Conservation (phyloP, 495 filamentous ascomycete genomes). For the Mytilinidion resinicola region DNA sequence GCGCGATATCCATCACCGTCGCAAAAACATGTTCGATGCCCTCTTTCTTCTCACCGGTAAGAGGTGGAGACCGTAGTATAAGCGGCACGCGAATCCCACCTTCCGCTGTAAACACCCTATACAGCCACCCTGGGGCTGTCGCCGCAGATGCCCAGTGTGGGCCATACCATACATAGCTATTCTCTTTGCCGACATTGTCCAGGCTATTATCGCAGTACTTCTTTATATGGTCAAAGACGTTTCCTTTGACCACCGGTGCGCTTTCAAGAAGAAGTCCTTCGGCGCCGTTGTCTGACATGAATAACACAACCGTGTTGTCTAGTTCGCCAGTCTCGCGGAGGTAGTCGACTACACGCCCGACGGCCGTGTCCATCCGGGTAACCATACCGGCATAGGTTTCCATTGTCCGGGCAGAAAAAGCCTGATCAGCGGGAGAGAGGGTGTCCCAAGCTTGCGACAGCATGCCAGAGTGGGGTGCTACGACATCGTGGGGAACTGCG, state of each 20-base stretch:
- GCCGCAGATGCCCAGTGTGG: conserved; percentile 55
- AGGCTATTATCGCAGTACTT: conserved; percentile 55
- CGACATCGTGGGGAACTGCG: conserved; percentile 48
- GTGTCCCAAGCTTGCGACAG: conserved; percentile 44
- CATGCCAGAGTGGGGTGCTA: conserved; percentile 37
- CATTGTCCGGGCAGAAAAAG: conserved; percentile 47
- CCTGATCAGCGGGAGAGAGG: conserved; percentile 43
- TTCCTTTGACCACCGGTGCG: conserved; percentile 42
- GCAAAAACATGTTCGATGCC: conserved; percentile 20
- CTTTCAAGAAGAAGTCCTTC: conserved; percentile 53
- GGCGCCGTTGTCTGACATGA: conserved; percentile 59
- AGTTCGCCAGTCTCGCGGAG: conserved; percentile 48
- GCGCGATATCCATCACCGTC: conserved; percentile 25
- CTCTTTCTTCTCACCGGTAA: conserved; percentile 32
- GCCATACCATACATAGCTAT: conserved; percentile 58
- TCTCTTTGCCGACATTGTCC: conserved; percentile 51
- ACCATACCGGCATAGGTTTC: conserved; percentile 58
- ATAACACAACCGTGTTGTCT: conserved; percentile 55
- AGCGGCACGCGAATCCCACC: conserved; percentile 51
- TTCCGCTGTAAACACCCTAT: conserved; percentile 53
- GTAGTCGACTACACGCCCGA: conserved; percentile 50
- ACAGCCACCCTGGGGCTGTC: conserved; percentile 51
- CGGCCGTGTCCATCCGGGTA: conserved; percentile 50
- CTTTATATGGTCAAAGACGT: conserved; percentile 44
- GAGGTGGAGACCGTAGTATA: conserved; percentile 36